Conservation (phyloP, 202 grass and related monocot genomes). For the Miscanthus sacchariflorus region DNA sequence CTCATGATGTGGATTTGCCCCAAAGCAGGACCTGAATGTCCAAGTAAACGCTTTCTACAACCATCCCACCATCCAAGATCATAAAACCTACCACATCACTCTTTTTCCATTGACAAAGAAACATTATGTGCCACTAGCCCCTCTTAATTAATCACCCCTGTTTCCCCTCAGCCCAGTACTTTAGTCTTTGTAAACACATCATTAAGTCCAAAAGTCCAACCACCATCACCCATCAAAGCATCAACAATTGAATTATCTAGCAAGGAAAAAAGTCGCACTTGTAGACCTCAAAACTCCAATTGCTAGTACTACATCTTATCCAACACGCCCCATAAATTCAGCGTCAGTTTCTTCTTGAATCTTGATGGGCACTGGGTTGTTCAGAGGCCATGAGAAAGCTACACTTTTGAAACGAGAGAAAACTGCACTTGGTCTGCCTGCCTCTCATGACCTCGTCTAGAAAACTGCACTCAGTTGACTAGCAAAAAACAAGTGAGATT, state of each 20-base stretch:
- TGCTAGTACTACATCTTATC: constrained; percentile 31
- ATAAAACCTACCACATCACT: constrained; percentile 18
- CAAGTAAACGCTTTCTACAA: constrained; percentile 15
- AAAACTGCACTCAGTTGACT: constrained; percentile 24
- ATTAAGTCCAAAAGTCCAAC: constrained; percentile 46
- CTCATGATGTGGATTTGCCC: background rate
- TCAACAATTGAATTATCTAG: constrained; percentile 40
- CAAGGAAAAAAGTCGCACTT: constrained; percentile 44
- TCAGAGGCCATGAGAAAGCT: constrained; percentile 8
- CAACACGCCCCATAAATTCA: constrained; percentile 32
- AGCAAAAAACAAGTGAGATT: background rate
- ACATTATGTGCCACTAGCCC: background rate
- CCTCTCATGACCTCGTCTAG: background rate
- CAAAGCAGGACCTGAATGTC: background rate
- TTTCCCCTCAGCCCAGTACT: constrained; percentile 23
- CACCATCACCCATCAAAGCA: constrained; percentile 15
- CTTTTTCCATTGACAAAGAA: background rate
- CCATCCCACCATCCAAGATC: constrained; percentile 26
- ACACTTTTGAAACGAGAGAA: background rate
- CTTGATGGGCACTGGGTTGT: background rate
- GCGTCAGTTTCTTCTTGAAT: background rate
- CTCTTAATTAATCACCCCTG: background rate
- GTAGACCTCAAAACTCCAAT: constrained; percentile 13
- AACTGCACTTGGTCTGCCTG: background rate
- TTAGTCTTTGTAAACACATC: constrained; percentile 51